These are phyloP conservation scores for Phytophthora pistaciae DNA, from an alignment of 352 stramenopile species.

Conservation along the genomic window DNA sequence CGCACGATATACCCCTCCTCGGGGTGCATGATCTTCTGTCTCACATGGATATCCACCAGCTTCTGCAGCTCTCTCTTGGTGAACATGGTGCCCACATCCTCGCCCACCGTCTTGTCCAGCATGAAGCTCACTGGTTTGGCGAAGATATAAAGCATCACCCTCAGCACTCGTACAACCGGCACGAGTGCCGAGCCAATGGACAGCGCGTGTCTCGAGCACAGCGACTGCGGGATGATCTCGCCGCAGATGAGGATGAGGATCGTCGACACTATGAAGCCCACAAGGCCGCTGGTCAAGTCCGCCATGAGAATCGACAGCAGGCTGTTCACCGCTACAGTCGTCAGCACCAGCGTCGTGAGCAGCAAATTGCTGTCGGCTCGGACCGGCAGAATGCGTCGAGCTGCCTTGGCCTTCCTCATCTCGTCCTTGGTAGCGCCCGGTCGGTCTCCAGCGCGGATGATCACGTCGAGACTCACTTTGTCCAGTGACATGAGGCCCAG, in stretches of 20 bases:
- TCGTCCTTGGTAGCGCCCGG: slow-evolving; percentile 69
- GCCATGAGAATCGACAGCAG: slow-evolving; percentile 98
- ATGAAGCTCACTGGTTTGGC: slow-evolving; percentile 91
- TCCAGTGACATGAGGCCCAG: slow-evolving; percentile 98
- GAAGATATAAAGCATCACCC: slow-evolving; percentile 92
- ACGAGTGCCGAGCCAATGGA: slow-evolving; percentile 71
- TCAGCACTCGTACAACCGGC: slow-evolving; percentile 94
- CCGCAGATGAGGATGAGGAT: slow-evolving; percentile 96
- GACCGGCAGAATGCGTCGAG: slow-evolving; percentile 86
- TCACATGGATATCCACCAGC: slow-evolving; percentile 97
- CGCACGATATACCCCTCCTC: slow-evolving; percentile 97
- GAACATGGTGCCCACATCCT: slow-evolving; percentile 97
- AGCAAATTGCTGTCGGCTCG: slow-evolving; percentile 96
- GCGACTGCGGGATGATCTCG: slow-evolving; percentile 93
- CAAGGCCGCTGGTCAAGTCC: slow-evolving; percentile 85
- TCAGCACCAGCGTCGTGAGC: slow-evolving; percentile 97
- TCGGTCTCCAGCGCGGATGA: slow-evolving; percentile 92
- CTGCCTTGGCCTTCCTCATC: slow-evolving; percentile 54
- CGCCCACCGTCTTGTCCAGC: slow-evolving; percentile 93
- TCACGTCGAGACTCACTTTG: slow-evolving; percentile 96
- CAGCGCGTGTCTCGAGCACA: slow-evolving; percentile 95
- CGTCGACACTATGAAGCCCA: slow-evolving; percentile 97
- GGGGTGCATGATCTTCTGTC: slow-evolving; percentile 91
- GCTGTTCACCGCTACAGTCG: slow-evolving; percentile 98
- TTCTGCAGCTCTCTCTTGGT: slow-evolving; percentile 94